phyloP scores from a whole-genome alignment of 108 stramenopile species.

The Skeletonema costatum region DNA sequence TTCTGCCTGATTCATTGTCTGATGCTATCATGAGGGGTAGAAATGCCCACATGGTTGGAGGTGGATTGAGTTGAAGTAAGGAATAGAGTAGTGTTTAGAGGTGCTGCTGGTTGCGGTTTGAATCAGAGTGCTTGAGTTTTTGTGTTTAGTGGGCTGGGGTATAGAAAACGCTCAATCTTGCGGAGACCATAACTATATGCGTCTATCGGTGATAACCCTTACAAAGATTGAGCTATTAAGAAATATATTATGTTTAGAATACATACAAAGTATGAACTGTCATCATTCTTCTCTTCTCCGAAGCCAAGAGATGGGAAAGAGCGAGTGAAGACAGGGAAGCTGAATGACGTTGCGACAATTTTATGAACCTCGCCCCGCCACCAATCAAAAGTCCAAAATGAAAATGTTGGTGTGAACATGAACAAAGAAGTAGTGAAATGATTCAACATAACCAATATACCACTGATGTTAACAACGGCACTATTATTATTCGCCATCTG shows the following conservation, averaged over 20 bases:
- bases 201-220: neutral
- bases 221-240: neutral
- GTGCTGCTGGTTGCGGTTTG: too few species aligned
- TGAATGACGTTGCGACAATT: too few species aligned
- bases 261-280: too few species aligned
- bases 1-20: conserved; percentile 76
- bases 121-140: neutral
- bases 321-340: too few species aligned
- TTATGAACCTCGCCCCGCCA: too few species aligned
- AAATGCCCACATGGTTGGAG: conserved; percentile 60
- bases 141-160: neutral
- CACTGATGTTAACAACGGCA: neutral
- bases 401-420: too few species aligned
- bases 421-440: too few species aligned
- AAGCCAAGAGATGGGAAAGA: too few species aligned
- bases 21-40: conserved; percentile 83
- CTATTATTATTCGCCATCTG: neutral
- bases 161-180: neutral
- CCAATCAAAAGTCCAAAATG: too few species aligned
- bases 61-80: neutral
- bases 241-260: too few species aligned
- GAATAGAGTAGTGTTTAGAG: neutral
- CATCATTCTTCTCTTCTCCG: too few species aligned
- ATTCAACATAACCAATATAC: too few species aligned
- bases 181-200: neutral